These are phyloP conservation scores for Rubia yunnanensis DNA, from an alignment of 257 asterid genomes.

Conservation along the genomic window DNA sequence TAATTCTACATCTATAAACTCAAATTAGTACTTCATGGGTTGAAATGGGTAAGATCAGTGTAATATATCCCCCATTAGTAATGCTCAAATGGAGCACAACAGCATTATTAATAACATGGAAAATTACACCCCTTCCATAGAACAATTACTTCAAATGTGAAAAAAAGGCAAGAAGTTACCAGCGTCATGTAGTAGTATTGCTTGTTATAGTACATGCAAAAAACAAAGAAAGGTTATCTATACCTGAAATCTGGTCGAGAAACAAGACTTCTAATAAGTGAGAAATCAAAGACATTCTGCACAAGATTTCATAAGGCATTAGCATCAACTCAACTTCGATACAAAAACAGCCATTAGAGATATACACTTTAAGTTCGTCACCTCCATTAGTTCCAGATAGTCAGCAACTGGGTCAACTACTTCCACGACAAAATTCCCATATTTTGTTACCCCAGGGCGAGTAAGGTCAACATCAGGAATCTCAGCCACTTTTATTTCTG, in stretches of 20 bases:
- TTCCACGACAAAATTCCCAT: conserved; percentile 66
- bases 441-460: conserved; percentile 45
- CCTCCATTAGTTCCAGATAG: conserved; percentile 97
- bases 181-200: not conserved
- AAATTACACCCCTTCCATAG: not conserved
- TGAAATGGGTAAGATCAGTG: not conserved
- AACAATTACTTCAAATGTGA: not conserved
- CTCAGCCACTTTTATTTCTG: conserved; percentile 73
- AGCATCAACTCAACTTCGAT: not conserved
- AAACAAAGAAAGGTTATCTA: not conserved
- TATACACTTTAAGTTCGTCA: conserved; percentile 20
- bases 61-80: not conserved
- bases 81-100: not conserved
- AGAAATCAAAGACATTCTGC: conserved; percentile 90
- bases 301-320: conserved; percentile 21
- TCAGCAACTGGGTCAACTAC: conserved; percentile 92
- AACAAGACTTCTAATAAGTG: conserved; percentile 67
- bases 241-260: conserved; percentile 84
- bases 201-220: not conserved
- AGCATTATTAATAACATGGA: not conserved
- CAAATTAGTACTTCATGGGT: no score
- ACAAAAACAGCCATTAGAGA: not conserved
- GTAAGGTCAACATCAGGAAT: conserved; percentile 79
- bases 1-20: not conserved
- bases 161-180: not conserved